These are phyloP conservation scores for Nicotiana undulata DNA, from an alignment of 257 asterid genomes.

Conservation along the genomic window DNA sequence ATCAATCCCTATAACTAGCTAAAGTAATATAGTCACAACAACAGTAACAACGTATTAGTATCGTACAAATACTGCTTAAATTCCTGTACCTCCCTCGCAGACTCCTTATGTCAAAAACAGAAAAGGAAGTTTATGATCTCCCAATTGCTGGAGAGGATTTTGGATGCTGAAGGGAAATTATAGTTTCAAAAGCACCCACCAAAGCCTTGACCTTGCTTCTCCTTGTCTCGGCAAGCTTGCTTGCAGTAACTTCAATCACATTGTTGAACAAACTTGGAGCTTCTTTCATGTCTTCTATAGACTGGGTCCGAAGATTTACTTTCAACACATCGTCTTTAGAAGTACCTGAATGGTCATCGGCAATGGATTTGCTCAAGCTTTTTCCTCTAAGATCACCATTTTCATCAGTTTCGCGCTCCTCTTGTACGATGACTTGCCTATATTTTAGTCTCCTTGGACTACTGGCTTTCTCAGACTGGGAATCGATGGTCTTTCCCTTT, in stretches of 20 bases:
- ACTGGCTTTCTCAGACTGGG: neutral
- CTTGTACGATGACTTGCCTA: neutral
- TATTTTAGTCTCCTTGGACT: neutral
- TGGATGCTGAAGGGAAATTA: constrained; percentile 45
- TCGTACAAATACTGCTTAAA: neutral
- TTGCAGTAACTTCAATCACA: constrained; percentile 48
- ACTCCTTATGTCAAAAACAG: neutral
- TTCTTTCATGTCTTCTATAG: neutral
- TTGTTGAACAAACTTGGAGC: constrained; percentile 9
- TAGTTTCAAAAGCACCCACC: constrained; percentile 56
- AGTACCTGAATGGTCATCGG: neutral
- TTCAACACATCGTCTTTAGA: neutral
- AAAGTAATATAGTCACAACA: neutral
- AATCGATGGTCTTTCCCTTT: neutral
- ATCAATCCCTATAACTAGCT: constrained; percentile 5
- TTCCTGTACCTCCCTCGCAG: neutral
- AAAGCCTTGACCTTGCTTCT: constrained; percentile 52
- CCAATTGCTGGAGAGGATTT: neutral
- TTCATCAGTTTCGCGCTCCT: neutral
- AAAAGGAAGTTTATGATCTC: neutral
- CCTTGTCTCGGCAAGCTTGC: constrained; percentile 42
- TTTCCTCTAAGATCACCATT: neutral
- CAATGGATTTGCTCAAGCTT: neutral
- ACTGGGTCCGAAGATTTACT: neutral
- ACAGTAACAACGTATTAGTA: neutral